Percentiles rank a stretch among this genome's conserved stretches.
phyloP scores from a whole-genome alignment of 1,284 basidiomycete species.

The Pseudozyma sp. region DNA sequence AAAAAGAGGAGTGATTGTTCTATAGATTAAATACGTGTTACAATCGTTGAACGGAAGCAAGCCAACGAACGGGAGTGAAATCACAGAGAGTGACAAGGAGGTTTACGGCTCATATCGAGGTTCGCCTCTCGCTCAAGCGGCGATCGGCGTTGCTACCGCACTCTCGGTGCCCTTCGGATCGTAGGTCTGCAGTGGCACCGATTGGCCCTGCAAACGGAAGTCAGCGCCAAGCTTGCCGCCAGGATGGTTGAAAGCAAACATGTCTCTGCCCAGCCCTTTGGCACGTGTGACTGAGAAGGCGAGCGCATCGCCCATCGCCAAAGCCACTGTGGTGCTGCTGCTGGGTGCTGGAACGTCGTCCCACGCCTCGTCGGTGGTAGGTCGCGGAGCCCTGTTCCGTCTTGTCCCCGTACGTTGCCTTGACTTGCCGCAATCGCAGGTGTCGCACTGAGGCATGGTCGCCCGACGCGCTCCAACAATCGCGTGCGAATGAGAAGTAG shows the following conservation, averaged over 20 bases:
- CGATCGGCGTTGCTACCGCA: slow-evolving; percentile 36
- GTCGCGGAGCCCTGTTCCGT: slow-evolving; percentile 14
- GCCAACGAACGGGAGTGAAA: too few species aligned
- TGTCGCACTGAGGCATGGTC: slow-evolving; percentile 4
- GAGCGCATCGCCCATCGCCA: slow-evolving; percentile 70
- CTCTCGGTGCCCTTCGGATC: slow-evolving; percentile 20
- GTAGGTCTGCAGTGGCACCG: slow-evolving; percentile 23
- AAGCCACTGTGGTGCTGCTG: slow-evolving; percentile 67
- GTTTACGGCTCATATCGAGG: too few species aligned
- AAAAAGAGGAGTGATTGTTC: too few species aligned
- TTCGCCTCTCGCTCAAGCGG: slow-evolving; percentile 13
- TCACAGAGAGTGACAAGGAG: too few species aligned
- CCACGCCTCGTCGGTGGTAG: slow-evolving; percentile 50
- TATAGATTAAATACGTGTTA: too few species aligned
- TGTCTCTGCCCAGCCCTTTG: slow-evolving; percentile 45
- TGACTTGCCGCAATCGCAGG: slow-evolving; percentile 17
- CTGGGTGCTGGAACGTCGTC: slow-evolving; percentile 68
- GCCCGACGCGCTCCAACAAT: slow-evolving; percentile 10
- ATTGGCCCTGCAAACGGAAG: slow-evolving; percentile 35
- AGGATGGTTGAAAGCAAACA: slow-evolving; percentile 68
- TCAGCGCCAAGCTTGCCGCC: slow-evolving; percentile 67
- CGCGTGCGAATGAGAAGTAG: background rate
- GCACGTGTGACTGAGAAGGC: slow-evolving; percentile 62
- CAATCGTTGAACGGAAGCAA: too few species aligned
- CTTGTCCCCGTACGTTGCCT: background rate